Conservation (phyloP, 169 alveolate species). For the Plasmodium knowlesi region DNA sequence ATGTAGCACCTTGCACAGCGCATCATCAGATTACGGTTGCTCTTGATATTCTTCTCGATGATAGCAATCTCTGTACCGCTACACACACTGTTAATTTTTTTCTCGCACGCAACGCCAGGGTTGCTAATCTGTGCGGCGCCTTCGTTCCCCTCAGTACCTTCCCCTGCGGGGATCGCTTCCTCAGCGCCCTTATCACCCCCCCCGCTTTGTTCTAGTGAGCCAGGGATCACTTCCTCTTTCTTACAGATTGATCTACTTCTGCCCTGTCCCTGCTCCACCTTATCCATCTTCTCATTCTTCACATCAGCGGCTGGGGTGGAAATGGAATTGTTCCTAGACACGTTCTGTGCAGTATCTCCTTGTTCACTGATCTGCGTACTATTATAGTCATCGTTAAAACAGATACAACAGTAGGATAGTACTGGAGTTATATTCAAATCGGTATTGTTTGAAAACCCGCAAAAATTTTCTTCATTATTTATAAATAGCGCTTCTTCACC, state of each 20-base stretch:
- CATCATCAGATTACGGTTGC: constrained; percentile 25
- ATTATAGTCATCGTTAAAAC: constrained; percentile 66
- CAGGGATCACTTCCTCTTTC: neutral
- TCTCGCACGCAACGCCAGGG: neutral
- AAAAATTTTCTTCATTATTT: constrained; percentile 59
- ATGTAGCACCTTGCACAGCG: constrained; percentile 67
- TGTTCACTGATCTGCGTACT: constrained; percentile 48
- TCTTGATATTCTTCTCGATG: constrained; percentile 43
- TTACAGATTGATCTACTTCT: neutral
- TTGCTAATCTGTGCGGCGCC: neutral
- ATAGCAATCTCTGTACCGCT: neutral
- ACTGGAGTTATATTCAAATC: constrained; percentile 63
- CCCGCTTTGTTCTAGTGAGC: neutral
- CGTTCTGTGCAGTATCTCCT: neutral
- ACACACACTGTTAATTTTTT: neutral
- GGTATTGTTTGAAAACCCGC: constrained; percentile 60
- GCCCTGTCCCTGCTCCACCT: neutral
- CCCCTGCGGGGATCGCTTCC: neutral
- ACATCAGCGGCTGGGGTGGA: neutral
- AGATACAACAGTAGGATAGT: constrained; percentile 43
- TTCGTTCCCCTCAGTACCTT: neutral
- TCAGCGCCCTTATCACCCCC: neutral
- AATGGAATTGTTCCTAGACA: constrained; percentile 17
- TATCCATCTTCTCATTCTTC: neutral
- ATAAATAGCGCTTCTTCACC: neutral